Base-by-base conservation (phyloP, 1,139 yeast species). In the Zygosaccharomyces pseudobailii region DNA sequence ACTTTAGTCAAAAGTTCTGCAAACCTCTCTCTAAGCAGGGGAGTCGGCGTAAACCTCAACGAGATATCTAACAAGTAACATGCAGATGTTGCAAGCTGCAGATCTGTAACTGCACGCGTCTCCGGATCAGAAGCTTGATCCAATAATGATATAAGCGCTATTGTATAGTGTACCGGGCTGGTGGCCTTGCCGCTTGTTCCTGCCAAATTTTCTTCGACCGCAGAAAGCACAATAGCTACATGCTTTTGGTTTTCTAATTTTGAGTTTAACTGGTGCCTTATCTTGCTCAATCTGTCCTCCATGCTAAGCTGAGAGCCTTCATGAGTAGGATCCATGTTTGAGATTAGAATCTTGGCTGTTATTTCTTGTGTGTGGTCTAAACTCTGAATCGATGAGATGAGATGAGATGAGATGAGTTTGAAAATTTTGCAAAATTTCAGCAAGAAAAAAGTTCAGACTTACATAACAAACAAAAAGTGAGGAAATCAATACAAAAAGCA, bases 161-260 rank as follows among this genome's bases (percentile, higher is more conserved):
- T 83, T 61, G 89, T 83, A 66, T 92, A 92, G 3, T 90, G 84
- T 13, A 86, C 83, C 30, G 87, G 78, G 17, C 76, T 71, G 44
- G 79, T 75, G 10, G 55, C 58, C 36, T 56, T 55, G 5, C 52
- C 52, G 3, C 49, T 52, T 61, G 86, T 90, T 55, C 85, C 90
- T 43, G 76, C 76, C 45, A 92, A 75, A 57, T 87, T 87, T 58
- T 88, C 96, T 66, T 92, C 98, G 40, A 92, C 92, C 3, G 97
- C 96, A 19, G 84, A 77, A 45, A 92, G 74, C 52, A 90, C 84
- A 36, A 88, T 64, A 6, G 87, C 84, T 48, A 81, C 68, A 59
- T 85, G 89, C 63, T 84, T 85, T 70, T 89, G 97, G 67, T 88
- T 87, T 31, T 84, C 87, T 51, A 89, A 71, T 65, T 87, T 87